Conservation (phyloP, 192 early-diverging fungal genomes). For the Linderina pennispora region DNA sequence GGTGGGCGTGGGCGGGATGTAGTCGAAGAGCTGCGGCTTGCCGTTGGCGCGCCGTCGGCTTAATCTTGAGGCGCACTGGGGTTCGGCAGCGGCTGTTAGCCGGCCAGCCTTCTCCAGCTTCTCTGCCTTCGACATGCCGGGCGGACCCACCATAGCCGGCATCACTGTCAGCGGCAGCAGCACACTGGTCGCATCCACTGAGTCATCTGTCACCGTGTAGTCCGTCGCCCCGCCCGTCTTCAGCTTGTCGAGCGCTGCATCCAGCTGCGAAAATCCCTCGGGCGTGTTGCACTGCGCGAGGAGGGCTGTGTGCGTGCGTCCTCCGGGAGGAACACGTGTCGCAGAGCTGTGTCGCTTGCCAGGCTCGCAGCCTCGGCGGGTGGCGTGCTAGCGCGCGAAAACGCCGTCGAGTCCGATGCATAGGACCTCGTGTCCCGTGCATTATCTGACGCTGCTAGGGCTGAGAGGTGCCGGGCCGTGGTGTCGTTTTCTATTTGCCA, state of each 20-base stretch:
- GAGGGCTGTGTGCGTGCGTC: constrained; percentile 8
- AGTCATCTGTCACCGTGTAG: too few species aligned
- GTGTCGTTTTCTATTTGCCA: constrained; percentile 11
- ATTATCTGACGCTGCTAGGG: constrained; percentile 1
- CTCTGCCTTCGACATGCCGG: too few species aligned
- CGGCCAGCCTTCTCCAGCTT: too few species aligned
- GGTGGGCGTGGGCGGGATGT: constrained; percentile 17
- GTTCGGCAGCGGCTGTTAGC: constrained; percentile 40
- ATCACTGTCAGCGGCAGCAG: constrained; percentile 30
- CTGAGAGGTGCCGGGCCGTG: too few species aligned
- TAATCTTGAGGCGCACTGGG: constrained; percentile 38
- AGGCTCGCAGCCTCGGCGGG: too few species aligned
- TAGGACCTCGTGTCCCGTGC: constrained; percentile 33
- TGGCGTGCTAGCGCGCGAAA: constrained; percentile 31
- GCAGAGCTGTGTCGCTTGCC: too few species aligned
- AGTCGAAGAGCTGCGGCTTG: constrained; percentile 35
- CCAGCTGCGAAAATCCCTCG: constrained; percentile 28
- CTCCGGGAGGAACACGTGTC: neutral
- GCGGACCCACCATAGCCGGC: too few species aligned
- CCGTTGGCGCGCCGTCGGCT: constrained; percentile 21
- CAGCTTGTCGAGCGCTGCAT: constrained; percentile 30
- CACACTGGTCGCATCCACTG: too few species aligned
- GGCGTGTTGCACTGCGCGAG: constrained; percentile 23
- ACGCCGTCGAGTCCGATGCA: constrained; percentile 44
- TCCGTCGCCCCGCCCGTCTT: constrained; percentile 8